Evolutionary conservation across 306 rosid species (phyloP).

Genomic region (Dalbergia cultrata): DNA sequence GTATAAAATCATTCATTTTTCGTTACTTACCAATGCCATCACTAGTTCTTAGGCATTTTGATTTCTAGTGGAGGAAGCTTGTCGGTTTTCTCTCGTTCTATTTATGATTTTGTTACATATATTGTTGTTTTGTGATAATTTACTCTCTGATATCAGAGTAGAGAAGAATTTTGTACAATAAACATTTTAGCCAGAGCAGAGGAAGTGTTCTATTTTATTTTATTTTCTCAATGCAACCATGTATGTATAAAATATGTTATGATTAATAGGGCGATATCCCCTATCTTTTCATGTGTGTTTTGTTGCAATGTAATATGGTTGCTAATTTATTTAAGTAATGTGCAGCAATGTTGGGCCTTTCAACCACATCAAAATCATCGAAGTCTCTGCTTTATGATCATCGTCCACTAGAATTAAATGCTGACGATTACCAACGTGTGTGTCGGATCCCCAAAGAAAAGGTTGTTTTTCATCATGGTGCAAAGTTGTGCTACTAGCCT

Average conservation of each 20-base stretch:
- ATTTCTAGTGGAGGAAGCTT: too few species aligned
- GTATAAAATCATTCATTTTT: too few species aligned
- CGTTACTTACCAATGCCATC: too few species aligned
- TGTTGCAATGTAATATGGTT: not conserved
- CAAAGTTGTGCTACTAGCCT: not conserved
- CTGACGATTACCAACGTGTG: slow-evolving; percentile 75
- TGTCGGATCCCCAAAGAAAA: slow-evolving; percentile 70
- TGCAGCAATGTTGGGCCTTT: slow-evolving; percentile 56
- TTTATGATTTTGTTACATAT: too few species aligned
- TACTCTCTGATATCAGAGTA: not conserved
- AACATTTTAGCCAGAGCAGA: not conserved
- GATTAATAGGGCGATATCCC: not conserved
- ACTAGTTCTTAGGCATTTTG: too few species aligned
- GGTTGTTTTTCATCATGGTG: slow-evolving; percentile 51
- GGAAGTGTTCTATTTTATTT: not conserved
- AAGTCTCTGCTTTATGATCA: slow-evolving; percentile 62
- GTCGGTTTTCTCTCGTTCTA: too few species aligned
- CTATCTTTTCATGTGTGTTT: not conserved
- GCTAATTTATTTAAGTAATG: not conserved
- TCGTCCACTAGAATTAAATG: slow-evolving; percentile 62
- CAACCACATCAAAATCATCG: not conserved
- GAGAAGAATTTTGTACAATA: not conserved
- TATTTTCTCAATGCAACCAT: not conserved
- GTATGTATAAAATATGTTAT: not conserved
- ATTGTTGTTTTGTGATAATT: too few species aligned